A percentile compares a stretch with the other conserved stretches of the same genome.
Evolutionary conservation across 805 yeast species (phyloP).

Genomic region (Lachancea sp.): DNA sequence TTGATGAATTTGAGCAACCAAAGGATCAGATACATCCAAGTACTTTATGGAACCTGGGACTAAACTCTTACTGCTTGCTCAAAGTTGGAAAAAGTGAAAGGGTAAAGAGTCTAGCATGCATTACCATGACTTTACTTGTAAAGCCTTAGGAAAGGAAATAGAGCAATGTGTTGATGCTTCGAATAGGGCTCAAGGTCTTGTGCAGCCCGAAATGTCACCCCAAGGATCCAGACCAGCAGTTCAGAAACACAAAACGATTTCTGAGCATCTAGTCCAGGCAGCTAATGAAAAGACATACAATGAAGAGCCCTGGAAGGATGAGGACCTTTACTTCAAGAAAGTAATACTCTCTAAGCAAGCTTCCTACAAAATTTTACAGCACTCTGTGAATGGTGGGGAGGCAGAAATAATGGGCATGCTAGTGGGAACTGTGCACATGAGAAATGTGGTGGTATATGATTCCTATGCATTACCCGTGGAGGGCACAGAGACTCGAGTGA

Average conservation of each 20-base stretch:
- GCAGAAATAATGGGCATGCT: constrained; percentile 95
- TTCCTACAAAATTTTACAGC: constrained; percentile 65
- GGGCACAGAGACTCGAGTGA: constrained; percentile 93
- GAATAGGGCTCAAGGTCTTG: neutral
- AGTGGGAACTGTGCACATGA: constrained; percentile 61
- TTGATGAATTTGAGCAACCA: too few species aligned
- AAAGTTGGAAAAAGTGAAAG: too few species aligned
- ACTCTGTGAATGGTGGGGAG: constrained; percentile 77
- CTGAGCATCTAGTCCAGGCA: neutral
- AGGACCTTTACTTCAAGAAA: constrained; percentile 14
- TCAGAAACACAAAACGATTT: neutral
- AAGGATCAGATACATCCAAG: too few species aligned
- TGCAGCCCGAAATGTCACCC: neutral
- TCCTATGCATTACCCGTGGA: constrained; percentile 85
- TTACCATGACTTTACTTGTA: neutral
- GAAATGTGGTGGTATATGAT: constrained; percentile 64
- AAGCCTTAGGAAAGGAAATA: neutral
- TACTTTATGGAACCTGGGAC: too few species aligned
- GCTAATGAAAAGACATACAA: neutral
- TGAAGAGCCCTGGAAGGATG: constrained; percentile 2
- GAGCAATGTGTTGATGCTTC: neutral
- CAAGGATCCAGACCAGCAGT: neutral
- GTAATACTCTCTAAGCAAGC: constrained; percentile 59
- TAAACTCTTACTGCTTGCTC: too few species aligned
- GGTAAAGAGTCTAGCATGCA: neutral